Conservation (phyloP, 2,329 filamentous ascomycete genomes). For the Colletotrichum ledebouriae region DNA sequence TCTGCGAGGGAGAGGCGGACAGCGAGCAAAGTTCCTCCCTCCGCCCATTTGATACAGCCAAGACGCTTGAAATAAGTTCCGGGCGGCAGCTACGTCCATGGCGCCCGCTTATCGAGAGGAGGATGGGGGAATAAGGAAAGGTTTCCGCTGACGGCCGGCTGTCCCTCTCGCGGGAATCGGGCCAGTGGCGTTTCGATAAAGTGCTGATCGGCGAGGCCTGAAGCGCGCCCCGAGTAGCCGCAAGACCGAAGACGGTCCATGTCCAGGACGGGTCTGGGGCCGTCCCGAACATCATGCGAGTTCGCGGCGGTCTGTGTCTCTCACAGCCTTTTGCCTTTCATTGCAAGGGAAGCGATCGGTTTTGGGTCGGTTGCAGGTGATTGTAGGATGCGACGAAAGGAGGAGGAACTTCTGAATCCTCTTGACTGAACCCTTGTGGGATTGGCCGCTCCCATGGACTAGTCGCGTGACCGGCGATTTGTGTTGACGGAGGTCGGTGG, state of each 20-base stretch:
- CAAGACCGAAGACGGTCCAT: constrained; percentile 19
- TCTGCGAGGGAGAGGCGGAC: not conserved
- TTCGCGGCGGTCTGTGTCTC: not conserved
- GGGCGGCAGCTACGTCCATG: constrained; percentile 14
- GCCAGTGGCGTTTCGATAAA: constrained; percentile 24
- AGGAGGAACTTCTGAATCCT: not conserved
- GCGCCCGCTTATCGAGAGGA: constrained; percentile 11
- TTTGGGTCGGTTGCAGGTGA: constrained; percentile 3
- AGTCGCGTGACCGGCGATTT: not conserved
- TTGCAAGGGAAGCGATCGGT: not conserved
- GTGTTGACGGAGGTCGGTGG: constrained; percentile 4
- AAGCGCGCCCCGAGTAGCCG: constrained; percentile 27
- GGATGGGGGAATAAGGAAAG: constrained; percentile 5
- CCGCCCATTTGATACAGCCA: too few species aligned
- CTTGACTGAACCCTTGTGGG: not conserved
- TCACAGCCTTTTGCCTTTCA: not conserved
- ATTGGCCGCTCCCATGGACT: not conserved
- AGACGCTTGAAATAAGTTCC: not conserved
- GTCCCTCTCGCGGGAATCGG: constrained; percentile 1
- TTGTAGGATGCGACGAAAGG: constrained; percentile 1
- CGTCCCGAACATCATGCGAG: constrained; percentile 17
- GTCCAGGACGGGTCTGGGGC: constrained; percentile 15
- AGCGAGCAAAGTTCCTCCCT: not conserved
- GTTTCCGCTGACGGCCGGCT: not conserved
- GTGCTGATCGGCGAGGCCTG: constrained; percentile 26